Evolutionary conservation across 305 asterid species (phyloP), one percentile per base, ranked within the genome.

Genomic region (Solanum hybrid): DNA sequence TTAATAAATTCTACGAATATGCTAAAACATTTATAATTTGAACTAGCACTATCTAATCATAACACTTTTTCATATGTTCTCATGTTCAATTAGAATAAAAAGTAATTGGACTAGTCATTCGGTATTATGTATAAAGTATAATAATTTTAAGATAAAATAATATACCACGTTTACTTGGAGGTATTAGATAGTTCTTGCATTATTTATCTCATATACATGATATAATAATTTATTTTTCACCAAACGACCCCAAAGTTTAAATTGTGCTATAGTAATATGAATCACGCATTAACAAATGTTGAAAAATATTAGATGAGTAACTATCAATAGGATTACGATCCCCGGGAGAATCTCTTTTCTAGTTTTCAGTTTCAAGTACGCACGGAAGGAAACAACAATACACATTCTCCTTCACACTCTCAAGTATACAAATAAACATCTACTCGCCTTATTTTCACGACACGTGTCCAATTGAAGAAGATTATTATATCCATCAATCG

Each of bases 241-340:
- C 0, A 15, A 14, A 15, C 1, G 1, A 15, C 0, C 1, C 22
- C 3, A 14, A 15, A 17, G 3, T 6, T 1, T 57, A 57, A 57
- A 2, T 17, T 17, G 10, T 57, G 10, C 10, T 57, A 17, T 6
- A 51, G 10, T 15, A 15, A 51, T 51, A 51, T 17, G 68, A 57
- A 57, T 57, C 68, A 57, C n/a, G 1, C 68, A 0, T 57, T 17
- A 57, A 57, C 70, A 57, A 57, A 57, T 17, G 70, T 17, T 57
- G 24, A 57, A 57, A 15, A 15, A 6, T 2, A 57, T 57, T 17
- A 57, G 9, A 51, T 14, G 1, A 14, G 65, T 15, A 57, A 68
- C 90, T 85, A 90, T 91, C 93, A 79, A 87, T 92, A 38, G 90
- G 92, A 91, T 91, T 90, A 91, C 83, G 93, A 93, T 92, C 90